These are phyloP conservation scores for Fusarium fujikuroi DNA, from an alignment of 2,329 filamentous ascomycete species.

Conservation along the genomic window DNA sequence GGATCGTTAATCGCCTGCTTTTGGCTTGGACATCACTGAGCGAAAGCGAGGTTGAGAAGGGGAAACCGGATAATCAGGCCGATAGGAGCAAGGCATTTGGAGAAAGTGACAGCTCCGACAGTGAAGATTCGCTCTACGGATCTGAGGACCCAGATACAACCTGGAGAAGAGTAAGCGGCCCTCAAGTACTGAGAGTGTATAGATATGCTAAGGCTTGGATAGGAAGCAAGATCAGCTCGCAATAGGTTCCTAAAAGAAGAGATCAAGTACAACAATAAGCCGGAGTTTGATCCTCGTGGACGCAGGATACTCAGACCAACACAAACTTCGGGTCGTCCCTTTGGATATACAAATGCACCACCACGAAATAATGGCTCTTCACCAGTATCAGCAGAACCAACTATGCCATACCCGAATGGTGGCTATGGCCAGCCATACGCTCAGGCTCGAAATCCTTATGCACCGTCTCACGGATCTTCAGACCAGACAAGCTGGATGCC, in stretches of 20 bases:
- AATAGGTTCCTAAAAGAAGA: not conserved
- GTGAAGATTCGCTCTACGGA: not conserved
- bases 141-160: not conserved
- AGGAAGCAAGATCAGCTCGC: not conserved
- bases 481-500: not conserved
- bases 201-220: not conserved
- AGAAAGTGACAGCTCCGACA: not conserved
- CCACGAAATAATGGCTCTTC: not conserved
- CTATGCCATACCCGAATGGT: not conserved
- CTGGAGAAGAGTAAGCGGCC: not conserved
- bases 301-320: conserved; percentile 6
- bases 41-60: conserved; percentile 9
- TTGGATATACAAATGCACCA: not conserved
- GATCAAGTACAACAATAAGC: not conserved
- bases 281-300: not conserved
- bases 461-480: not conserved
- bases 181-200: not conserved
- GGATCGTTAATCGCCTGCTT: conserved; percentile 13
- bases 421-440: not conserved
- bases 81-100: too few relatives aligned
- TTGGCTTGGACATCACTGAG: conserved; percentile 24
- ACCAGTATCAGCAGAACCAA: not conserved
- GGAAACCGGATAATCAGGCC: not conserved
- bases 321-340: too few relatives aligned
- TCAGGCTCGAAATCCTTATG: not conserved